phyloP scores from a whole-genome alignment of 2,329 filamentous ascomycete species.

The Lojkania enalia region DNA sequence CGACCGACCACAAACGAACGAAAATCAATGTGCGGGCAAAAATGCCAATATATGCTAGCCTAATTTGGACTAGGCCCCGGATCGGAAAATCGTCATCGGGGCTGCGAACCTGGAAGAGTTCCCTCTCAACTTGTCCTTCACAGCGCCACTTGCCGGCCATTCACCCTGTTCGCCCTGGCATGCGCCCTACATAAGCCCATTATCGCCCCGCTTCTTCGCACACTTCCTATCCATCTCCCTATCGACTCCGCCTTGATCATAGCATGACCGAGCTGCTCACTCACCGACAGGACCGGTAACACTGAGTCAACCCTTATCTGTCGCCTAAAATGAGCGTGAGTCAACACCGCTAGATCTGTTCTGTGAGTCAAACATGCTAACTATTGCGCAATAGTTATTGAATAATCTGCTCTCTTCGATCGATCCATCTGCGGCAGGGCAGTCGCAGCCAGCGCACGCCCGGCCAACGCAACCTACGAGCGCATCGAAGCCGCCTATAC shows the following conservation, averaged over 20 bases:
- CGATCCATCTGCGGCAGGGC: slow-evolving; percentile 34
- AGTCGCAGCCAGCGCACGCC: slow-evolving; percentile 18
- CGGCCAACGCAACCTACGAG: slow-evolving; percentile 28
- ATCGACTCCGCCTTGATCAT: slow-evolving; percentile 18
- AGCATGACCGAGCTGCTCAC: slow-evolving; percentile 40
- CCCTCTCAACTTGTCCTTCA: neutral
- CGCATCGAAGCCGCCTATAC: slow-evolving; percentile 38
- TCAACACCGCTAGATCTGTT: slow-evolving; percentile 8
- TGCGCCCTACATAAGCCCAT: slow-evolving; percentile 5
- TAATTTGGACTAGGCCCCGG: slow-evolving; percentile 8
- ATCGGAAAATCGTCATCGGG: slow-evolving; percentile 16
- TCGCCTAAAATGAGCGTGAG: slow-evolving; percentile 45
- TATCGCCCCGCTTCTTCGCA: slow-evolving; percentile 10
- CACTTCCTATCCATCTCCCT: slow-evolving; percentile 18
- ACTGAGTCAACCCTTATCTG: slow-evolving; percentile 41
- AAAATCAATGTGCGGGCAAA: slow-evolving; percentile 20
- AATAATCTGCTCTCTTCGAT: slow-evolving; percentile 45
- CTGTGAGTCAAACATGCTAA: slow-evolving; percentile 27
- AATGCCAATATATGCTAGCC: slow-evolving; percentile 1
- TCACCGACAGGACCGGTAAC: slow-evolving; percentile 40
- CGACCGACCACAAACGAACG: slow-evolving; percentile 17
- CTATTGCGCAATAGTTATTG: slow-evolving; percentile 30
- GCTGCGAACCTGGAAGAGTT: neutral
- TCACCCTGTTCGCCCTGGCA: slow-evolving; percentile 2
- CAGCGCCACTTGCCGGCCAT: slow-evolving; percentile 5